Conservation (phyloP, 2,329 filamentous ascomycete species). For the Aspergillus flavus region DNA sequence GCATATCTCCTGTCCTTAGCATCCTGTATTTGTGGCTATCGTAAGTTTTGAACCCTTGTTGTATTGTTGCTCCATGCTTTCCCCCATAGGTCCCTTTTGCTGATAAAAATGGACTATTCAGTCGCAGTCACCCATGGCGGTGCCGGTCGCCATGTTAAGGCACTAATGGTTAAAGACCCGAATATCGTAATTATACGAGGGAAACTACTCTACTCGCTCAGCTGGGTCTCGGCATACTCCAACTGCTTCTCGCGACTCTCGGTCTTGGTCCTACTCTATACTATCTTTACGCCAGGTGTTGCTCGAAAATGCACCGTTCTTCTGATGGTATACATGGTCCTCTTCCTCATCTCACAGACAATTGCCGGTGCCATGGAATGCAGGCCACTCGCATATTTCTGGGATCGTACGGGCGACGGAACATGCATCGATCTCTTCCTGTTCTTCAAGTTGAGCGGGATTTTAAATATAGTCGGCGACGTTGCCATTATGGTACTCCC, state of each 20-base stretch:
- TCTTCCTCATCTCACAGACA: neutral
- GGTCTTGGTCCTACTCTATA: neutral
- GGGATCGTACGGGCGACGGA: neutral
- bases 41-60: neutral
- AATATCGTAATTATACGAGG: neutral
- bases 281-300: neutral
- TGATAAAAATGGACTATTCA: neutral
- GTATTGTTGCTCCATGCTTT: neutral
- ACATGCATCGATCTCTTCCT: neutral
- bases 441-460: neutral
- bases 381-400: neutral
- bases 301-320: neutral
- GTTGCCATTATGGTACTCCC: too few relatives aligned
- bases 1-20: neutral
- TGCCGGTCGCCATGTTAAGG: neutral
- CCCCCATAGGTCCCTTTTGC: neutral
- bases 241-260: too few relatives aligned
- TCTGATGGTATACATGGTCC: neutral
- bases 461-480: neutral
- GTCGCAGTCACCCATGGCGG: neutral
- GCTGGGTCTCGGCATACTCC: neutral
- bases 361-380: neutral
- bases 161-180: neutral
- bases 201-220: neutral
- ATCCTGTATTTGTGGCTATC: neutral